These are phyloP conservation scores for Rhodotorula sp. DNA, from an alignment of 1,284 basidiomycete genomes.

Conservation along the genomic window DNA sequence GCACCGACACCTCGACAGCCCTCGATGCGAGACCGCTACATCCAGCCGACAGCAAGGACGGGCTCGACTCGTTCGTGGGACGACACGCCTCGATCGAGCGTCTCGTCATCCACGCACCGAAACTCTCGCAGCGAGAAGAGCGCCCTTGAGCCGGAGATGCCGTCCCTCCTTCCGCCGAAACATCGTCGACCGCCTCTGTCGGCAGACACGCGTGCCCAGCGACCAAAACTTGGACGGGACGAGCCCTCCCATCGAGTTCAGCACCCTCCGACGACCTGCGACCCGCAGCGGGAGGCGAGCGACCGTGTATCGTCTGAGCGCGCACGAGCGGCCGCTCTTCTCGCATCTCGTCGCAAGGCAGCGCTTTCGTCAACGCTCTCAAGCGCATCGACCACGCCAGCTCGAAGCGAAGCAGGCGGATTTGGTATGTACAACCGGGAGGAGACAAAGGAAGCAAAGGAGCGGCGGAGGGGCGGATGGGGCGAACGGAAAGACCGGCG, in stretches of 20 bases:
- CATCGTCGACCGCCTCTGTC: background rate
- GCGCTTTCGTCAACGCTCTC: background rate
- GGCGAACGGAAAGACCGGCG: background rate
- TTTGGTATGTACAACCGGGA: constrained; percentile 32
- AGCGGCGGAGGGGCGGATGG: background rate
- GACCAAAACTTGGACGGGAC: background rate
- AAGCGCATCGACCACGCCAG: constrained; percentile 3
- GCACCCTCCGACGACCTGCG: background rate
- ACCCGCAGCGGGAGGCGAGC: constrained; percentile 21
- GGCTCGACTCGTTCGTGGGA: constrained; percentile 3
- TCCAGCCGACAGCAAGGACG: background rate
- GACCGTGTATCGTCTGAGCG: constrained; percentile 29
- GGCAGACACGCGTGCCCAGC: background rate
- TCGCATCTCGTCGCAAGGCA: constrained; percentile 17
- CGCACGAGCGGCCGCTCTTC: constrained; percentile 29
- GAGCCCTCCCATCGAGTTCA: background rate
- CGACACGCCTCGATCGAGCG: constrained; percentile 9
- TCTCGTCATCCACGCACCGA: background rate
- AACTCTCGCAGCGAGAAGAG: background rate
- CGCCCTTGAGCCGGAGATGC: constrained; percentile 24
- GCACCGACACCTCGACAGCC: background rate
- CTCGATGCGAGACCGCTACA: constrained; percentile 19
- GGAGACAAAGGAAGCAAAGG: constrained; percentile 20
- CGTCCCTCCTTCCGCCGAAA: constrained; percentile 21
- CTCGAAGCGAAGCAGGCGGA: constrained; percentile 24